Conservation (phyloP, 306 rosid species). For the Canavalia gladiata region DNA sequence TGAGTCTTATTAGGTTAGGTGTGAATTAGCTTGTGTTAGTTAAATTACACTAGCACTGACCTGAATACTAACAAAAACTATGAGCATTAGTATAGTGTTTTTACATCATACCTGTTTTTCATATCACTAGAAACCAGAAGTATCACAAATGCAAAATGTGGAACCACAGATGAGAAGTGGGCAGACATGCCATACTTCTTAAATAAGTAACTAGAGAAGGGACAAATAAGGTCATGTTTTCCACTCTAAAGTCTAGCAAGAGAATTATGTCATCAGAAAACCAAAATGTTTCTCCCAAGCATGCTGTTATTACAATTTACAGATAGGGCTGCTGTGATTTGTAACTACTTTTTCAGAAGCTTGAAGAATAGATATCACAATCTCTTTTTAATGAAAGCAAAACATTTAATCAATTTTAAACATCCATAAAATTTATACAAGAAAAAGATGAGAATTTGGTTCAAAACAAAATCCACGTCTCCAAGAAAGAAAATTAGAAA, state of each 20-base stretch:
- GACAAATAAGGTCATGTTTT: not conserved
- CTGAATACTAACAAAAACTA: constrained; percentile 13
- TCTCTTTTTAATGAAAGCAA: not conserved
- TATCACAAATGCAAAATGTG: not conserved
- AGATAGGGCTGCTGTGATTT: not conserved
- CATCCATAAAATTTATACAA: not conserved
- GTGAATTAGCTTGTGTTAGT: not conserved
- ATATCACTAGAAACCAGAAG: too few relatives aligned
- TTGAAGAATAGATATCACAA: not conserved
- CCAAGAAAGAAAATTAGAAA: constrained; percentile 3
- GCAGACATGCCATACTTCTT: constrained; percentile 2
- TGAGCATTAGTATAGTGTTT: constrained; percentile 1
- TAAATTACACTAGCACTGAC: not conserved
- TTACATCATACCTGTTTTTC: not conserved
- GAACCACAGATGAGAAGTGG: not conserved
- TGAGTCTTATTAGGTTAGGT: constrained; percentile 13
- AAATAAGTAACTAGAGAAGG: not conserved
- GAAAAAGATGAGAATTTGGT: not conserved
- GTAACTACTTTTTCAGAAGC: constrained; percentile 11
- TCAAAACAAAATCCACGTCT: constrained; percentile 15
- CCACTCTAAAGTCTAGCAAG: constrained; percentile 6
- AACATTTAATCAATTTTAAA: constrained; percentile 6
- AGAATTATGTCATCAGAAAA: constrained; percentile 2
- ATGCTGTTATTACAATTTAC: constrained; percentile 9
- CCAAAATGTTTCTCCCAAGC: not conserved